A percentile compares a stretch with the other conserved stretches of the same genome.
These are phyloP conservation scores for Phytopythium aichiense DNA, from an alignment of 352 stramenopile genomes.

Conservation along the genomic window DNA sequence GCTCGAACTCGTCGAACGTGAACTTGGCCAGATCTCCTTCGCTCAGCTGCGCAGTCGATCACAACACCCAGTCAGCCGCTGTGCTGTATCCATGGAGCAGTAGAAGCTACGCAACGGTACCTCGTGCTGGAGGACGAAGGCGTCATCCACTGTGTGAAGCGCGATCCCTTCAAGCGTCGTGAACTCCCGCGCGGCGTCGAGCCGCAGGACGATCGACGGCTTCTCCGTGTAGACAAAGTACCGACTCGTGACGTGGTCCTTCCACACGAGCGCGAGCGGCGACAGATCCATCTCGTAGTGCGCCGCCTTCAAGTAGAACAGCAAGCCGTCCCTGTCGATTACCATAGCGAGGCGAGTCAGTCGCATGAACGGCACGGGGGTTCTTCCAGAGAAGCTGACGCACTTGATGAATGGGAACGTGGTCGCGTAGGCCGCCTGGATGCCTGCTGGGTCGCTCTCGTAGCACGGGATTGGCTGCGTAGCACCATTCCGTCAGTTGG, in stretches of 20 bases:
- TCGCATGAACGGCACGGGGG: background rate
- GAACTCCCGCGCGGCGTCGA: conserved; percentile 49
- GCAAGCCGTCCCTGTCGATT: conserved; percentile 71
- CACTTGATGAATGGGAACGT: conserved; percentile 86
- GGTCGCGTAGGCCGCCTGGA: conserved; percentile 74
- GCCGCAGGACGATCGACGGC: conserved; percentile 63
- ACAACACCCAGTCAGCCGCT: background rate
- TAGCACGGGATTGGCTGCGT: conserved; percentile 77
- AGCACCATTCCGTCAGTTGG: background rate
- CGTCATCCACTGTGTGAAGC: conserved; percentile 37
- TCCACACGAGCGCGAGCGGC: conserved; percentile 87
- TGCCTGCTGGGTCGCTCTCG: conserved; percentile 75
- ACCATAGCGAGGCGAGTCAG: background rate
- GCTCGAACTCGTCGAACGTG: conserved; percentile 60
- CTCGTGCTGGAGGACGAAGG: conserved; percentile 62
- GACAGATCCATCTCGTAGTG: conserved; percentile 89
- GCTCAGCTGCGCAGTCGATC: conserved; percentile 30
- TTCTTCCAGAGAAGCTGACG: conserved; percentile 9
- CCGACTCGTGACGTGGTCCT: conserved; percentile 79
- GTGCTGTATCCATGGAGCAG: background rate
- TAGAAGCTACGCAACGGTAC: conserved; percentile 18
- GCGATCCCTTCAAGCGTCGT: conserved; percentile 69
- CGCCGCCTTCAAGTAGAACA: conserved; percentile 89
- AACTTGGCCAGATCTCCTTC: conserved; percentile 81
- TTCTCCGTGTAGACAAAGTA: conserved; percentile 76